These are phyloP conservation scores for Teratosphaeria nubilosa DNA, from an alignment of 2,329 filamentous ascomycete genomes.

Conservation along the genomic window DNA sequence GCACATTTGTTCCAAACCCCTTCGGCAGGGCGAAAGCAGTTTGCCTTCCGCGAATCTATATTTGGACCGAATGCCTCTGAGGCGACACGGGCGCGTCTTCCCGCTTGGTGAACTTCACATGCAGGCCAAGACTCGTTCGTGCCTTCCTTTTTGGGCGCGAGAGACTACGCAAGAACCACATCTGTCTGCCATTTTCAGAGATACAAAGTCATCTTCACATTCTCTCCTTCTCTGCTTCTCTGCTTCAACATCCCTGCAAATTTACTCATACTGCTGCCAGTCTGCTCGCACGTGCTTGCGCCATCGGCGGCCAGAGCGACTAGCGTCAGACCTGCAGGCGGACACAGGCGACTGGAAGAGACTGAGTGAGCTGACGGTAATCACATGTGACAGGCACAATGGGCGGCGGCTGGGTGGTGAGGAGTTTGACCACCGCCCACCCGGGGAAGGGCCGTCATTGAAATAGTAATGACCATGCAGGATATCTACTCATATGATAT, in stretches of 20 bases:
- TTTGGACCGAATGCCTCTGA: no score
- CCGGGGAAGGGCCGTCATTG: not conserved
- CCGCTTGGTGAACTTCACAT: not conserved
- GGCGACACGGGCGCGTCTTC: no score
- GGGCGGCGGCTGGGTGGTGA: not conserved
- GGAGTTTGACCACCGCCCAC: not conserved
- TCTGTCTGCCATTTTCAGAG: not conserved
- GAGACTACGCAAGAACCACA: not conserved
- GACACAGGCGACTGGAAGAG: not conserved
- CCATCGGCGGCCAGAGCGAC: not conserved
- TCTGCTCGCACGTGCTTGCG: not conserved
- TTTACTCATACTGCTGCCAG: not conserved
- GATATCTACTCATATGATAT: not conserved
- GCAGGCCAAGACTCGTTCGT: not conserved
- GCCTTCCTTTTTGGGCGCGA: not conserved
- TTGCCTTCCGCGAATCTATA: no score
- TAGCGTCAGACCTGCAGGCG: not conserved
- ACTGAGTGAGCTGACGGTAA: not conserved
- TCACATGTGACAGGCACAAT: not conserved
- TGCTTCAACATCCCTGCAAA: not conserved
- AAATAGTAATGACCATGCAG: not conserved
- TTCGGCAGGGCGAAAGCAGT: no score
- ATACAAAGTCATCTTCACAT: not conserved
- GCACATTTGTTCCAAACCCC: no score
- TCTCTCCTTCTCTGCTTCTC: not conserved